Conservation (phyloP, 2,329 filamentous ascomycete species). For the Monosporascus sp. region DNA sequence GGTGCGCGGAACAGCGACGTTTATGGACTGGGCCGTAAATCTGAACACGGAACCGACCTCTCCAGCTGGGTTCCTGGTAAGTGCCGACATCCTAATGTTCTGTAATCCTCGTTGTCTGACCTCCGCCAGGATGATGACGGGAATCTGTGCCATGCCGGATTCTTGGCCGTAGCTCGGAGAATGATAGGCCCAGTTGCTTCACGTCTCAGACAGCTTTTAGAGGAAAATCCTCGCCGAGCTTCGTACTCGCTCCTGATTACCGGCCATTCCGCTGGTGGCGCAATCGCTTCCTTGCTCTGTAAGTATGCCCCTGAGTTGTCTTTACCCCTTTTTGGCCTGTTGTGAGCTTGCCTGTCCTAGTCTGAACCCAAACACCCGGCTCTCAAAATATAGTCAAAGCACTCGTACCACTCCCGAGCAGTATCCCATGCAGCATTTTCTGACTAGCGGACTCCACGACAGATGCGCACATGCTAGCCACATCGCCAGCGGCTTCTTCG, state of each 20-base stretch:
- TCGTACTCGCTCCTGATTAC: slow-evolving; percentile 73
- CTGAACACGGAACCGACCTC: slow-evolving; percentile 62
- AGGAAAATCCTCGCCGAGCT: slow-evolving; percentile 63
- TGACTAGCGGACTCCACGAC: too few relatives aligned
- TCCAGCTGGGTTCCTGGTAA: slow-evolving; percentile 60
- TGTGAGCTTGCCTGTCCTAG: too few relatives aligned
- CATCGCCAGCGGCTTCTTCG: slow-evolving; percentile 47
- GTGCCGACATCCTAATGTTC: slow-evolving; percentile 6
- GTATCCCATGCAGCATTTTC: too few relatives aligned
- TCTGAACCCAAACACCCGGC: too few relatives aligned
- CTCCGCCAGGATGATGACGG: slow-evolving; percentile 56
- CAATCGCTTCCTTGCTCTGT: slow-evolving; percentile 70
- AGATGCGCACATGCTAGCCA: slow-evolving; percentile 69
- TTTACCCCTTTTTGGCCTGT: too few relatives aligned
- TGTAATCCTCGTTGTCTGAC: slow-evolving; percentile 7
- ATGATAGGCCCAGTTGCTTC: slow-evolving; percentile 71
- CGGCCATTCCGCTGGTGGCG: slow-evolving; percentile 81
- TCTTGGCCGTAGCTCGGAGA: slow-evolving; percentile 66
- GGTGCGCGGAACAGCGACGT: slow-evolving; percentile 72
- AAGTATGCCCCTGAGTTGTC: too few relatives aligned
- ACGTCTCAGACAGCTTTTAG: slow-evolving; percentile 61
- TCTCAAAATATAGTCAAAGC: too few relatives aligned
- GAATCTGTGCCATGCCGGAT: slow-evolving; percentile 77
- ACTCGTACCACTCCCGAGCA: too few relatives aligned
- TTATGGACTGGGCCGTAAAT: slow-evolving; percentile 85